These are phyloP conservation scores for Colletotrichum sp. DNA, from an alignment of 2,329 filamentous ascomycete genomes.

Conservation along the genomic window DNA sequence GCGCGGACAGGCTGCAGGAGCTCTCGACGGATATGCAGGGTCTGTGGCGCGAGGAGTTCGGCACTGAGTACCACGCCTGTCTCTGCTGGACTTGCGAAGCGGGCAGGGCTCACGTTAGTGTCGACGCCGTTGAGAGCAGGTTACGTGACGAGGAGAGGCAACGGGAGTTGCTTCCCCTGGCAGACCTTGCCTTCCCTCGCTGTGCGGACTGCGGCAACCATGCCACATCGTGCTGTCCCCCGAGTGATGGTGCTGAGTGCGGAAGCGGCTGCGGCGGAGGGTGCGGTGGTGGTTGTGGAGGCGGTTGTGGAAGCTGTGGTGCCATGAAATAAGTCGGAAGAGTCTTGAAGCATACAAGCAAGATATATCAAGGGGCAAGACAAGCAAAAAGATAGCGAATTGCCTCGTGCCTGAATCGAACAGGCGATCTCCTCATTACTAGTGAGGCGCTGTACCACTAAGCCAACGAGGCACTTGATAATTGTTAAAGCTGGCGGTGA, in stretches of 20 bases:
- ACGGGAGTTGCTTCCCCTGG: neutral
- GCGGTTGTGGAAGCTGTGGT: neutral
- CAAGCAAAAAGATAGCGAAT: neutral
- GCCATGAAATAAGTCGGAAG: slow-evolving; percentile 1
- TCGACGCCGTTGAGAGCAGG: neutral
- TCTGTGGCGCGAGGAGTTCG: slow-evolving; percentile 35
- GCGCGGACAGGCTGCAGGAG: slow-evolving; percentile 24
- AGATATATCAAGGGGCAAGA: neutral
- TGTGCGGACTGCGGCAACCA: slow-evolving; percentile 10
- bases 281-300: slow-evolving; percentile 12
- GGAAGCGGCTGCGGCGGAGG: slow-evolving; percentile 14
- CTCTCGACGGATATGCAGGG: slow-evolving; percentile 32
- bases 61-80: slow-evolving; percentile 38
- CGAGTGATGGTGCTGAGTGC: neutral
- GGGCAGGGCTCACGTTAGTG: slow-evolving; percentile 16
- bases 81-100: slow-evolving; percentile 42
- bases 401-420: slow-evolving; percentile 21
- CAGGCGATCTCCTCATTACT: slow-evolving; percentile 21
- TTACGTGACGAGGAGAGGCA: neutral
- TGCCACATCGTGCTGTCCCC: neutral
- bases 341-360: neutral
- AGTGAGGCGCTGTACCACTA: slow-evolving; percentile 21
- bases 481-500: rapidly evolving
- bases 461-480: slow-evolving; percentile 9
- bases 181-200: slow-evolving; percentile 2